Base-by-base conservation (phyloP, 257 asterid genomes). In the Henckelia pumila region DNA sequence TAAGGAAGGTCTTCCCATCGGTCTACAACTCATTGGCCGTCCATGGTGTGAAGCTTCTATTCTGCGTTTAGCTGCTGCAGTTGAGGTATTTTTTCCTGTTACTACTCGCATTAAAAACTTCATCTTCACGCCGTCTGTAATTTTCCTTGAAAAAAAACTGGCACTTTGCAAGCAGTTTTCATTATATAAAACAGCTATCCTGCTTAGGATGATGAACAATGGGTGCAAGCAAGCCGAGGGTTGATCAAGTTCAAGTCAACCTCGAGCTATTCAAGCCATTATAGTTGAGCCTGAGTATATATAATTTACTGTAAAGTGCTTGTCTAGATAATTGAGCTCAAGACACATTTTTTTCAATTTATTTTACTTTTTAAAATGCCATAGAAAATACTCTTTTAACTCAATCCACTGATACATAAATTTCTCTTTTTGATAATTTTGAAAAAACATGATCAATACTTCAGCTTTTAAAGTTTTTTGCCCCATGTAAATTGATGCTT, bases 11-110 rank as follows among this genome's bases (percentile, higher is more conserved):
- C 96, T 94, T 26, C 99, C 99, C 13, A 88, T 91, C 9, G 99
- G 99, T 55, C 72, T 94, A 58, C 99, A 94, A 75, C 74, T 94
- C 72, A 83, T 94, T 8, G 97, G 99, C 24, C 95, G 96, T 24
- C 99, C 99, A 37, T 91, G 99, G 99, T 77, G 88, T 68, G 99
- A 91, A 79, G 96, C 97, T 72, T 82, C 99, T 32, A 61, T 91
- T 68, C 76, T 91, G 74, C 97, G 88, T 63, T 79, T 94, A 74
- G 96, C 96, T 59, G 91, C 96, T 76, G 88, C 95, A 5, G 35
- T 94, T 6, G 93, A 90, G 96, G 99, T 93, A 72, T 32, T 64
- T 16, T 32, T 69, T 20, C 50, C 26, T 33, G n/a, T 26, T 53
- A 49, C 59, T 63, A 49, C 14, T 52, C 3, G 22, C 58, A 68